Conservation (phyloP, 176 grass and related monocot species). For the Thalia dealbata region DNA sequence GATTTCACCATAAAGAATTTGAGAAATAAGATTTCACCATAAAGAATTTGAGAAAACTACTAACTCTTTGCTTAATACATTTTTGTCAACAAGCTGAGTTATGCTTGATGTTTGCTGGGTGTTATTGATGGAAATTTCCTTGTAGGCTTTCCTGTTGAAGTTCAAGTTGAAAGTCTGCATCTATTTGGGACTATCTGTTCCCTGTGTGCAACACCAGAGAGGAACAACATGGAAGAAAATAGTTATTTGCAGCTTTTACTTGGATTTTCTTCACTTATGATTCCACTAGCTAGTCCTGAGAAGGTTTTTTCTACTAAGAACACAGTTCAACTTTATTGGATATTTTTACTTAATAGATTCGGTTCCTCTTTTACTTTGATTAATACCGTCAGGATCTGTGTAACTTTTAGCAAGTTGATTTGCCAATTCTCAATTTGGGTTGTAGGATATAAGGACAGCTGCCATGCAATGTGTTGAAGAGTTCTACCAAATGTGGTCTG, state of each 20-base stretch:
- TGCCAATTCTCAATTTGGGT: not conserved
- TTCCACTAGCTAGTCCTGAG: constrained; percentile 62
- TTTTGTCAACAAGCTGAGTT: not conserved
- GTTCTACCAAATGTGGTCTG: constrained; percentile 51
- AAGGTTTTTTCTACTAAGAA: constrained; percentile 32
- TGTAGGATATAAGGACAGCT: constrained; percentile 65
- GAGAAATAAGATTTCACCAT: too few species aligned
- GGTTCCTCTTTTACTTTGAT: constrained; percentile 2
- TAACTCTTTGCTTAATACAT: too few species aligned
- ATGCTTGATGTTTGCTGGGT: not conserved
- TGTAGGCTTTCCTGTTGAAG: constrained; percentile 41
- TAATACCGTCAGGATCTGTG: constrained; percentile 10
- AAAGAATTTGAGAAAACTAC: too few species aligned
- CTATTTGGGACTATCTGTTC: constrained; percentile 47
- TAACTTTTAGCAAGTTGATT: constrained; percentile 5
- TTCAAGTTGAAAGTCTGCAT: constrained; percentile 62
- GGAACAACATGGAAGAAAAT: constrained; percentile 52
- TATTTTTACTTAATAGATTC: not conserved
- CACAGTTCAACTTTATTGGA: not conserved
- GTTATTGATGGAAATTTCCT: constrained; percentile 13
- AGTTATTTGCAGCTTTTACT: constrained; percentile 48
- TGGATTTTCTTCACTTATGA: constrained; percentile 63
- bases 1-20: too few species aligned
- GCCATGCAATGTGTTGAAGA: constrained; percentile 64
- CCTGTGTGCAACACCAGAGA: constrained; percentile 49